These are phyloP conservation scores for Gyromitra esculenta DNA, from an alignment of 2,329 filamentous ascomycete species.

Conservation along the genomic window DNA sequence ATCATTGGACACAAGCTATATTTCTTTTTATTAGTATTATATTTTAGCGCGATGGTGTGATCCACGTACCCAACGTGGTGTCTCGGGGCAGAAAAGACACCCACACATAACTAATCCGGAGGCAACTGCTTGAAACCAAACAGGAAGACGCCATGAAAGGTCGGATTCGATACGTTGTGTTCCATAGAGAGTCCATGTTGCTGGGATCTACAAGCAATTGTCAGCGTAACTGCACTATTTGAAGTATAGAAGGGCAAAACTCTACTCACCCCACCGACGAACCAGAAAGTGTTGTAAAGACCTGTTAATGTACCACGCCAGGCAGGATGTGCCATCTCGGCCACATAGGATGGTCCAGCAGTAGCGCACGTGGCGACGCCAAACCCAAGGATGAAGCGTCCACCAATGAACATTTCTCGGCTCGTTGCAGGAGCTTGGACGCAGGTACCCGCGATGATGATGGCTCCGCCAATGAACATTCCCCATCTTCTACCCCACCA, in stretches of 20 bases:
- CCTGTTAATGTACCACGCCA: slow-evolving; percentile 67
- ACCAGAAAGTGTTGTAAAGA: slow-evolving; percentile 63
- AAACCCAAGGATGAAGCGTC: slow-evolving; percentile 73
- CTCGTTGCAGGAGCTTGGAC: slow-evolving; percentile 64
- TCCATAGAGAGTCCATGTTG: slow-evolving; percentile 57
- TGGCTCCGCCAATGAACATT: slow-evolving; percentile 66
- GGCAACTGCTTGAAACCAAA: slow-evolving; percentile 59
- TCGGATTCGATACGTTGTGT: slow-evolving; percentile 52
- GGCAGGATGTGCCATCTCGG: slow-evolving; percentile 67
- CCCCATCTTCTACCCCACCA: slow-evolving; percentile 66
- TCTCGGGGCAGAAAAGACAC: slow-evolving; percentile 58
- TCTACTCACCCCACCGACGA: slow-evolving; percentile 55
- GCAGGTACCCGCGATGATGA: slow-evolving; percentile 67
- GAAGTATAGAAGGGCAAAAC: neutral
- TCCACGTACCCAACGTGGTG: slow-evolving; percentile 56
- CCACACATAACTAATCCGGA: slow-evolving; percentile 56
- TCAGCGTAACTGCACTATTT: slow-evolving; percentile 7
- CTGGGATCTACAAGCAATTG: slow-evolving; percentile 53
- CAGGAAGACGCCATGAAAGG: slow-evolving; percentile 59
- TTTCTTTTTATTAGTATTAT: slow-evolving; percentile 18
- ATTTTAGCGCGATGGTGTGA: neutral
- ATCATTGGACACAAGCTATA: slow-evolving; percentile 69
- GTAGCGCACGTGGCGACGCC: slow-evolving; percentile 61
- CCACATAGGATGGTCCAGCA: slow-evolving; percentile 60
- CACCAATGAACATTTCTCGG: slow-evolving; percentile 67